Evolutionary conservation across 1,139 yeast genomes (phyloP).

Genomic region (Protomyces inundatus): DNA sequence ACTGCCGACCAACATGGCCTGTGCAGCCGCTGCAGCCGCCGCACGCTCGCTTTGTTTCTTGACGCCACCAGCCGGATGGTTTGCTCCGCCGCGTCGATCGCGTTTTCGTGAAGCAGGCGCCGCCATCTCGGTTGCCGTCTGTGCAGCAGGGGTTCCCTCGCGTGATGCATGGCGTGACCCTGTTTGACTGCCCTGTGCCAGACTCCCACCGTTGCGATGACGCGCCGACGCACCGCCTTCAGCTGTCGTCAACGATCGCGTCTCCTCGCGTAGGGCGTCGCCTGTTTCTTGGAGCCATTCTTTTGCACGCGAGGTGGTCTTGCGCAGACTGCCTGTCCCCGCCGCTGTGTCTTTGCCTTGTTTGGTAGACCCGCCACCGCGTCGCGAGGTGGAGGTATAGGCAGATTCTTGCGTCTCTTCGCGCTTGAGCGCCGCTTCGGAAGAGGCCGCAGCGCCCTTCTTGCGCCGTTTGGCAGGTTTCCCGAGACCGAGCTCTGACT

Average conservation of each 20-base stretch:
- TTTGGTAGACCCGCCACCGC: background rate
- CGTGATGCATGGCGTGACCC: background rate
- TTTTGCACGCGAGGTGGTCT: background rate
- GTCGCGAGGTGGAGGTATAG: background rate
- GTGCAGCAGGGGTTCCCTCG: background rate
- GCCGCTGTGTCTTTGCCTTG: background rate
- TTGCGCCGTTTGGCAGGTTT: slow-evolving; percentile 10
- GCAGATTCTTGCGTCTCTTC: background rate
- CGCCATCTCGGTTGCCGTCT: background rate
- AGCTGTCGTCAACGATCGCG: background rate
- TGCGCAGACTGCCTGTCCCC: background rate
- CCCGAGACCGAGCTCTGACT: background rate
- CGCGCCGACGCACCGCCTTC: background rate
- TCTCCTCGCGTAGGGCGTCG: background rate
- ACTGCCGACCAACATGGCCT: background rate
- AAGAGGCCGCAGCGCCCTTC: background rate
- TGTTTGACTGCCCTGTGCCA: background rate
- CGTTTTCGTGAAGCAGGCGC: background rate
- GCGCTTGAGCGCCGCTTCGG: background rate
- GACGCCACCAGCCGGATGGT: background rate
- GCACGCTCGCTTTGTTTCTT: background rate
- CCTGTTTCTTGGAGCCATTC: background rate
- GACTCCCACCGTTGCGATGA: background rate
- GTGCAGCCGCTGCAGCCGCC: background rate
- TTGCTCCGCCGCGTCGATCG: background rate